phyloP scores from a whole-genome alignment of 2,329 filamentous ascomycete species.

The Chlorencoelia australis region DNA sequence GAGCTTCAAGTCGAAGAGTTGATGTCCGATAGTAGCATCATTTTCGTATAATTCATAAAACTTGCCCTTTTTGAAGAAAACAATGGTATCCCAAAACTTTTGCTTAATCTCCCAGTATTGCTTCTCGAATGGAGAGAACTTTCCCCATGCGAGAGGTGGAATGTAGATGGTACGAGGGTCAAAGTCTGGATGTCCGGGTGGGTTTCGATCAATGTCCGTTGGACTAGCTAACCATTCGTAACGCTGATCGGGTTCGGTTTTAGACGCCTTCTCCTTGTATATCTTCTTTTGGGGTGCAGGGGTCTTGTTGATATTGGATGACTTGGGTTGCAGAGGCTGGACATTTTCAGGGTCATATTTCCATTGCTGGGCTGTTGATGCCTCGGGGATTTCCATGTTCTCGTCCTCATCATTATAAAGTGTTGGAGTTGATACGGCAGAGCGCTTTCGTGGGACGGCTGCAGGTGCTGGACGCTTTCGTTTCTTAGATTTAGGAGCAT shows the following conservation, averaged over 20 bases:
- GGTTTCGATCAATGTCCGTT: conserved; percentile 72
- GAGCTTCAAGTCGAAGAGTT: conserved; percentile 93
- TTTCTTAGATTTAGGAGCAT: conserved; percentile 60
- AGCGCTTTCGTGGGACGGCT: conserved; percentile 49
- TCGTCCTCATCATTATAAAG: conserved; percentile 34
- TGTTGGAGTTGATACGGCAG: conserved; percentile 43
- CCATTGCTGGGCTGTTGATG: conserved; percentile 77
- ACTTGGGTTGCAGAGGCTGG: conserved; percentile 38
- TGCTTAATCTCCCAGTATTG: conserved; percentile 99
- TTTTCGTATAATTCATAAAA: conserved; percentile 99
- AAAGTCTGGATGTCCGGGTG: conserved; percentile 73
- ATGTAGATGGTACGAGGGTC: conserved; percentile 88
- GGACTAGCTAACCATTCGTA: conserved; percentile 87
- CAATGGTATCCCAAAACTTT: conserved; percentile 93
- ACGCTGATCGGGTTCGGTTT: conserved; percentile 72
- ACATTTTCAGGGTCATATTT: conserved; percentile 55
- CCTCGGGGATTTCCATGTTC: conserved; percentile 43
- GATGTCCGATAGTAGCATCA: conserved; percentile 90
- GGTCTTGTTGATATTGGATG: conserved; percentile 29
- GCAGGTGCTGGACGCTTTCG: conserved; percentile 47
- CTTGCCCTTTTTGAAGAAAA: conserved; percentile 99
- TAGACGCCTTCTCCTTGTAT: conserved; percentile 58
- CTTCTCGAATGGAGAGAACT: conserved; percentile 91
- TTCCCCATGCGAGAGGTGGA: conserved; percentile 65
- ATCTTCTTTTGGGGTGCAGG: conserved; percentile 26